phyloP scores from a whole-genome alignment of 2,329 filamentous ascomycete genomes.

The Verticillium albo-atrum region DNA sequence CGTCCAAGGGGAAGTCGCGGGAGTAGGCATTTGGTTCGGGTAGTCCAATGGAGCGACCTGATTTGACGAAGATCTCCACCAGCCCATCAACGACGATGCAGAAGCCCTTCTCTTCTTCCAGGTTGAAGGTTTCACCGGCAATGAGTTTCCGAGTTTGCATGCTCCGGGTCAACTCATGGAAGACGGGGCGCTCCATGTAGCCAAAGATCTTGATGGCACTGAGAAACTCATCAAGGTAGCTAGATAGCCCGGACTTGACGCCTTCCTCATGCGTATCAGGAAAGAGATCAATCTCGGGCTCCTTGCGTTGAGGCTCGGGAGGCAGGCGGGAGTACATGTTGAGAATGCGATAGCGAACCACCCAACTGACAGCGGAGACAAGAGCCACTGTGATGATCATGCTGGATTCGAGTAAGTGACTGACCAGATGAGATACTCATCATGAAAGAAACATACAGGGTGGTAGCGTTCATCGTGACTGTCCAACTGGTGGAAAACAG shows the following conservation, averaged over 20 bases:
- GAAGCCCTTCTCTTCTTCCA: constrained; percentile 97
- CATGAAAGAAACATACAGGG: constrained; percentile 56
- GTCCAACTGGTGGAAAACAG: constrained; percentile 90
- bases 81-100: constrained; percentile 95
- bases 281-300: constrained; percentile 92
- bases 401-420: constrained; percentile 28
- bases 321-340: constrained; percentile 96
- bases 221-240: constrained; percentile 94
- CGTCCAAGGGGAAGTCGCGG: constrained; percentile 51
- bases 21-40: constrained; percentile 33
- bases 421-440: background rate
- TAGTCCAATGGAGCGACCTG: constrained; percentile 51
- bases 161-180: constrained; percentile 92
- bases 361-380: constrained; percentile 85
- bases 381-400: constrained; percentile 73
- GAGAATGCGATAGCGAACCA: constrained; percentile 90
- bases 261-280: constrained; percentile 88
- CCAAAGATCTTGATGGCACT: constrained; percentile 99
- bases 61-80: constrained; percentile 98
- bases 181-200: constrained; percentile 92
- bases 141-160: constrained; percentile 98
- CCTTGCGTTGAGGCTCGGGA: constrained; percentile 91
- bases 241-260: constrained; percentile 86
- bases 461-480: constrained; percentile 98
- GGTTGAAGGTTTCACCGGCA: constrained; percentile 87